phyloP scores from a whole-genome alignment of 108 stramenopile species.

The Cylindrotheca closterium region DNA sequence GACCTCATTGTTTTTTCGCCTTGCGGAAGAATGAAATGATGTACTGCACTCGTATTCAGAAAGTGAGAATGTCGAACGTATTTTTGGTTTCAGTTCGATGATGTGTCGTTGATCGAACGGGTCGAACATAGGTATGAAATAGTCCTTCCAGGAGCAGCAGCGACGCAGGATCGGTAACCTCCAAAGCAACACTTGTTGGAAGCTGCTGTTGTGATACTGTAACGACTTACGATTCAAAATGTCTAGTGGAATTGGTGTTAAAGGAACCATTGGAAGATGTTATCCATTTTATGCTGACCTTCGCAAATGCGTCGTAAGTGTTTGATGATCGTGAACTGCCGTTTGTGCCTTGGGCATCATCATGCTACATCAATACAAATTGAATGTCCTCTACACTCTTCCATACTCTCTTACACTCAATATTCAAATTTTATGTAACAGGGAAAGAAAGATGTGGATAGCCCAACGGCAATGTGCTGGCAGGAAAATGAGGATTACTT shows the following conservation, averaged over 20 bases:
- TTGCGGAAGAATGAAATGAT: no score
- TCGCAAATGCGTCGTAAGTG: constrained; percentile 76
- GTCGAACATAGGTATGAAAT: no score
- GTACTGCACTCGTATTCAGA: no score
- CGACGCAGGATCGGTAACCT: no score
- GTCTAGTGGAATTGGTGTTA: constrained; percentile 78
- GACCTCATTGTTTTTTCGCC: constrained; percentile 24
- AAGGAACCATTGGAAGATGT: constrained; percentile 73
- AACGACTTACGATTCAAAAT: no score
- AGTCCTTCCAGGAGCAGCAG: no score
- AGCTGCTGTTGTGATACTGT: no score
- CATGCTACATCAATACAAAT: not conserved
- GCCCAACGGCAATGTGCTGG: constrained; percentile 39
- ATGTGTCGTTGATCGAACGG: no score
- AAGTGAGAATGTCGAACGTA: no score
- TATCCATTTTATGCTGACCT: constrained; percentile 83
- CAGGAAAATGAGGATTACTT: constrained; percentile 77
- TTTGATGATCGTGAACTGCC: not conserved
- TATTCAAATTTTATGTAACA: no score
- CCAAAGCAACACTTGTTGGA: no score
- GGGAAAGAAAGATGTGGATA: constrained; percentile 27
- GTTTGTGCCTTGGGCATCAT: not conserved
- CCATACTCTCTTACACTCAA: not conserved
- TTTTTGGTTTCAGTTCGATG: no score
- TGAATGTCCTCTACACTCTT: constrained; percentile 1